Conservation (phyloP, 2,329 filamentous ascomycete genomes). For the Pseudogymnoascus sp. region DNA sequence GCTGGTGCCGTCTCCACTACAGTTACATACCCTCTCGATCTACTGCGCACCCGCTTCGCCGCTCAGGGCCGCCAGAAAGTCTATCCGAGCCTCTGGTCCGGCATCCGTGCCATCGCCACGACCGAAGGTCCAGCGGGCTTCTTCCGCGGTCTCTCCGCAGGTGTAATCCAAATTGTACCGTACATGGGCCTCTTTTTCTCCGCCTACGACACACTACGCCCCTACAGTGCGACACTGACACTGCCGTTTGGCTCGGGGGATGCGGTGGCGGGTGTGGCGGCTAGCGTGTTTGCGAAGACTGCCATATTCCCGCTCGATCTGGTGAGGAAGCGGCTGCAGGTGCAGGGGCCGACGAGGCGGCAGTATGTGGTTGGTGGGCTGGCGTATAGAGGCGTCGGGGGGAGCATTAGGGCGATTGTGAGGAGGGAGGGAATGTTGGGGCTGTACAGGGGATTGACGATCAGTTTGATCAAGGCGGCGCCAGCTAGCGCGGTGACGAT, state of each 20-base stretch:
- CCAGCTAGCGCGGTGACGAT: slow-evolving; percentile 70
- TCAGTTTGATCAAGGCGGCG: slow-evolving; percentile 82
- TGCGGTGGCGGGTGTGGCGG: slow-evolving; percentile 70
- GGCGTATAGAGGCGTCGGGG: slow-evolving; percentile 54
- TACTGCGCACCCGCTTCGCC: slow-evolving; percentile 91
- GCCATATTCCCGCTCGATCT: slow-evolving; percentile 88
- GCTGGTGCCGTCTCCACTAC: slow-evolving; percentile 78
- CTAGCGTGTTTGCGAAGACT: slow-evolving; percentile 77
- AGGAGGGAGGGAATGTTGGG: slow-evolving; percentile 67
- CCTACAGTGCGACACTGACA: slow-evolving; percentile 45
- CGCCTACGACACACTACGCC: slow-evolving; percentile 68
- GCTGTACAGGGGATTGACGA: slow-evolving; percentile 77
- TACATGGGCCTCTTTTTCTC: slow-evolving; percentile 98
- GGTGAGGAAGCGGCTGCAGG: slow-evolving; percentile 85
- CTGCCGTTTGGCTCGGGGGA: slow-evolving; percentile 71
- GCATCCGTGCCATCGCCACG: slow-evolving; percentile 61
- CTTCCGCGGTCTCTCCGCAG: slow-evolving; percentile 78
- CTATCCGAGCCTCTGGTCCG: slow-evolving; percentile 63
- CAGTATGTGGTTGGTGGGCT: slow-evolving; percentile 55
- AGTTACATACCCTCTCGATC: slow-evolving; percentile 83
- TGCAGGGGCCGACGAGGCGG: slow-evolving; percentile 78
- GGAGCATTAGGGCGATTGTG: slow-evolving; percentile 60
- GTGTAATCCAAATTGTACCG: slow-evolving; percentile 78
- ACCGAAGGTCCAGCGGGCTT: slow-evolving; percentile 74
- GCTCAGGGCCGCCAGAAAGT: slow-evolving; percentile 76